A percentile compares a stretch with the other conserved stretches of the same genome.
phyloP scores from a whole-genome alignment of 371 early-diverging fungal genomes.

The Nosema bombycis region DNA sequence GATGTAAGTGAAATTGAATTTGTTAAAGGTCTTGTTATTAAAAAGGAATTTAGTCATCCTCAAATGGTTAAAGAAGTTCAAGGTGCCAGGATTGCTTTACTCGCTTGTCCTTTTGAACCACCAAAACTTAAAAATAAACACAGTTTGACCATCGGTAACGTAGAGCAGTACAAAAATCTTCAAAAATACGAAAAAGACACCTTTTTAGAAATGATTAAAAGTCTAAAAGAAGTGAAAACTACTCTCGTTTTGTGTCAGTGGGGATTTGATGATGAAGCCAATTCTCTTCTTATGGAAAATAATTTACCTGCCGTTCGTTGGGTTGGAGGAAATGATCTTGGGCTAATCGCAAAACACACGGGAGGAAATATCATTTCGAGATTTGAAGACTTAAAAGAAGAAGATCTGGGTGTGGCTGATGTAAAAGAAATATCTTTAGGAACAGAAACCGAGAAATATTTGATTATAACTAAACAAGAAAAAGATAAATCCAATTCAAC shows the following conservation, averaged over 20 bases:
- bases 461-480: slow-evolving; percentile 75
- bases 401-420: slow-evolving; percentile 82
- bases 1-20: slow-evolving; percentile 81
- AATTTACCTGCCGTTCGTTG: slow-evolving; percentile 94
- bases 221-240: slow-evolving; percentile 89
- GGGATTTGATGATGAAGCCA: slow-evolving; percentile 99
- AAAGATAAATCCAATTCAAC: slow-evolving; percentile 73
- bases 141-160: slow-evolving; percentile 87
- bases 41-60: slow-evolving; percentile 98
- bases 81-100: slow-evolving; percentile 90
- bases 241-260: slow-evolving; percentile 98
- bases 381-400: slow-evolving; percentile 83
- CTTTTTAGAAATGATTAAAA: slow-evolving; percentile 89
- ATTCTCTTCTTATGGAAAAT: slow-evolving; percentile 91
- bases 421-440: slow-evolving; percentile 89
- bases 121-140: slow-evolving; percentile 99
- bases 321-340: slow-evolving; percentile 98
- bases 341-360: slow-evolving; percentile 92
- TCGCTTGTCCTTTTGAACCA: slow-evolving; percentile 99
- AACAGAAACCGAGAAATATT: slow-evolving; percentile 92
- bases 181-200: slow-evolving; percentile 85
- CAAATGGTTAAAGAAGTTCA: slow-evolving; percentile 92
- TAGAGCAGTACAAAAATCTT: slow-evolving; percentile 89
- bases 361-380: slow-evolving; percentile 96
- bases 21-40: slow-evolving; percentile 90